Conservation (phyloP, 768 basidiomycete genomes). For the Tephrocybe sp. region DNA sequence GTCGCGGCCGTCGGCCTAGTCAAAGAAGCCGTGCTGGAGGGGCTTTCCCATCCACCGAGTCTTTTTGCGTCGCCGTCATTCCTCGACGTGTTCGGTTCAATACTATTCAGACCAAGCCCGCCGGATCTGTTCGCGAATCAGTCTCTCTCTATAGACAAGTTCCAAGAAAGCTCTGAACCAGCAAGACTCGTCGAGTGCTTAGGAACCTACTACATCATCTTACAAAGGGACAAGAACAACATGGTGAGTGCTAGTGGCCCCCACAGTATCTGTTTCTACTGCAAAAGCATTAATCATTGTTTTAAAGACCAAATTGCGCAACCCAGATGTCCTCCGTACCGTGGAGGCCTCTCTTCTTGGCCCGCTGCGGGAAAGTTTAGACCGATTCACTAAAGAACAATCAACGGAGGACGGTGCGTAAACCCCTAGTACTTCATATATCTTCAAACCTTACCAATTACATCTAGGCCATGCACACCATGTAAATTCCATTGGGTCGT, state of each 20-base stretch:
- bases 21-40: conserved; percentile 63
- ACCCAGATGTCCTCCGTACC: conserved; percentile 38
- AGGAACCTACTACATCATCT: conserved; percentile 63
- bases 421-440: conserved; percentile 1
- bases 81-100: conserved; percentile 54
- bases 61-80: conserved; percentile 56
- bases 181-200: conserved; percentile 62
- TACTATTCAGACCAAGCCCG: conserved; percentile 57
- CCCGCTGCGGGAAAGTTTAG: conserved; percentile 40
- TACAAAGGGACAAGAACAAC: conserved; percentile 58
- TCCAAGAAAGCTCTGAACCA: conserved; percentile 58
- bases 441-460: not conserved
- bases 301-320: conserved; percentile 50
- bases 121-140: conserved; percentile 43
- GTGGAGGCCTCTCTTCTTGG: conserved; percentile 43
- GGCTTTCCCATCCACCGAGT: conserved; percentile 32
- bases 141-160: conserved; percentile 36
- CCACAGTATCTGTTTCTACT: too few relatives aligned
- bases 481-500: conserved; percentile 39
- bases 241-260: conserved; percentile 33
- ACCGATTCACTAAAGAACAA: conserved; percentile 29
- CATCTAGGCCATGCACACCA: conserved; percentile 29
- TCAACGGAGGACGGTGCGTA: conserved; percentile 26
- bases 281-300: not conserved
- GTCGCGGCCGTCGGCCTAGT: conserved; percentile 66